Base-by-base conservation (phyloP, 2,329 filamentous ascomycete genomes). In the Bipolaris victoriae region DNA sequence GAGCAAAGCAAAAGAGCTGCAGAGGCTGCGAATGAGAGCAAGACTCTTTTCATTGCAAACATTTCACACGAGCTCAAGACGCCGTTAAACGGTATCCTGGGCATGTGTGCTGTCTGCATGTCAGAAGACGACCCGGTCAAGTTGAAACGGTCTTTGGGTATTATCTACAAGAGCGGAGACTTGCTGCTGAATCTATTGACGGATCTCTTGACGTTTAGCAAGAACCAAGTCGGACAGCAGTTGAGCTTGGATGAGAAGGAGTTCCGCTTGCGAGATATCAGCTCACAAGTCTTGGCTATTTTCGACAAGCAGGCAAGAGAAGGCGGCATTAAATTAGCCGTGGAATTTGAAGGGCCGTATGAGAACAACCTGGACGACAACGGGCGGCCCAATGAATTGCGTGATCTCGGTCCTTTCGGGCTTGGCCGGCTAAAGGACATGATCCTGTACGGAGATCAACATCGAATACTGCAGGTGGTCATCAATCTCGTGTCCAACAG, bases 21-120 rank as follows among this genome's bases (percentile, higher is more conserved):
- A 1, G 93, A 97, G 76, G 90, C 91, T n/a, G 93, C 93, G 3
- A 97, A 97, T 68, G 91, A 97, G 77, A 96, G 91, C 82, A 99
- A 99, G 79, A 98, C 95, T 0, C 82, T 98, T 7, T 98, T 98
- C 79, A 96, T 99, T 62, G 95, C 95, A 16, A 98, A 98, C 68
- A 97, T 98, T 49, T 88, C 84, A 1, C 87, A 90, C 65, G 87
- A 98, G 75, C 82, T 99, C 35, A 96, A 97, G 73, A 99, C 95
- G 1, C 95, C 95, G 0, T 83, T 98, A 55, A 98, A 98, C 71
- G 95, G 94, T 11, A 97, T 98, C 47, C 82, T 99, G 68, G 95
- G 95, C 57, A 95, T 97, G 89, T 93, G 90, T 65, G 90, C 92
- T 0, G 90, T 97, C 0, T 95, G 91, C 76, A 95, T 97, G 91